These are phyloP conservation scores for Cryphonectria naterciae DNA, from an alignment of 2,329 filamentous ascomycete genomes.

Conservation along the genomic window DNA sequence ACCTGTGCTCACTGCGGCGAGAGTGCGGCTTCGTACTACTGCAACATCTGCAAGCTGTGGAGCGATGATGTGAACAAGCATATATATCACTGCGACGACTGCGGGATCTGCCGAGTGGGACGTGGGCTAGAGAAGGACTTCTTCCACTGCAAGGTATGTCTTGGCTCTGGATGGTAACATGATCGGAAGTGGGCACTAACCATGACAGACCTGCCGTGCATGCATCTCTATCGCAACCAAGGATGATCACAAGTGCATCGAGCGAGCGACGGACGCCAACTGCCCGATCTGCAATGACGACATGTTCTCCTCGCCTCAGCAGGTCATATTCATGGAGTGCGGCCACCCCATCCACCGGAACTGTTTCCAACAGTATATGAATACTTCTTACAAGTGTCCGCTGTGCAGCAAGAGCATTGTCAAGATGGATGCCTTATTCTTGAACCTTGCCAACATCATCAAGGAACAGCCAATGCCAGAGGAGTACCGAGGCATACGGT, in stretches of 20 bases:
- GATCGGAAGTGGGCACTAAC: conserved; percentile 8
- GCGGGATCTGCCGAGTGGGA: conserved; percentile 91
- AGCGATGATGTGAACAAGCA: conserved; percentile 88
- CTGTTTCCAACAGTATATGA: conserved; percentile 88
- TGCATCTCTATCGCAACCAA: conserved; percentile 91
- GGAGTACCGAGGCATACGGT: conserved; percentile 78
- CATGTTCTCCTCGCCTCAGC: conserved; percentile 31
- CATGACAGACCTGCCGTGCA: conserved; percentile 77
- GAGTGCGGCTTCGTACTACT: conserved; percentile 87
- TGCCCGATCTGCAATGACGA: conserved; percentile 97
- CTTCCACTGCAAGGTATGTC: conserved; percentile 89
- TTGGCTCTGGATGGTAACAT: background rate
- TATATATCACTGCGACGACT: conserved; percentile 96
- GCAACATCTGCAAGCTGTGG: conserved; percentile 94
- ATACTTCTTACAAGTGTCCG: conserved; percentile 90
- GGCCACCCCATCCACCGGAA: conserved; percentile 93
- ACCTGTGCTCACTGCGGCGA: conserved; percentile 77
- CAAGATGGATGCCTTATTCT: conserved; percentile 96
- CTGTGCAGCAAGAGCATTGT: conserved; percentile 96
- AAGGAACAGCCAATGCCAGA: conserved; percentile 88
- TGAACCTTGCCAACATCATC: conserved; percentile 86
- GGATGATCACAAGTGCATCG: conserved; percentile 88
- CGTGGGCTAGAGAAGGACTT: conserved; percentile 95
- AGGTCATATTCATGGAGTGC: conserved; percentile 38
- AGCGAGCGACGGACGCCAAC: conserved; percentile 90